These are phyloP conservation scores for Naganishia kalamii DNA, from an alignment of 768 basidiomycete species.

Conservation along the genomic window DNA sequence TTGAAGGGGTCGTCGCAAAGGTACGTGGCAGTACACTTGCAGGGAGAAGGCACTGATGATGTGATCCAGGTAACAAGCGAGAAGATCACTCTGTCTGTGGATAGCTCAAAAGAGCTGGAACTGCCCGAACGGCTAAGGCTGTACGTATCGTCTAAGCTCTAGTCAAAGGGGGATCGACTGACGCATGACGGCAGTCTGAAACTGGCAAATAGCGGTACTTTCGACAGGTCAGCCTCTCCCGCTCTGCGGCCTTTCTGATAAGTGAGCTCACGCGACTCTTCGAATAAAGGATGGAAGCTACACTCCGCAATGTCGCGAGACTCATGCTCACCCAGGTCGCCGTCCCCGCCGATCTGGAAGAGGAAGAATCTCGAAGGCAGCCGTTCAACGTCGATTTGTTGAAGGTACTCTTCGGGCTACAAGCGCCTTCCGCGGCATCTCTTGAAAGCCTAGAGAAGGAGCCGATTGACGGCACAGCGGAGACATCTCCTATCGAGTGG, in stretches of 20 bases:
- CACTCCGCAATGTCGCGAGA: constrained; percentile 62
- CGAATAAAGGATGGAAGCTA: constrained; percentile 70
- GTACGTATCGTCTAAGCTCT: constrained; percentile 31
- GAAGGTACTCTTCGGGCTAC: constrained; percentile 67
- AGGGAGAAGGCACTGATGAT: not conserved
- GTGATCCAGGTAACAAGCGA: constrained; percentile 60
- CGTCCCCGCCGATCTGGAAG: not conserved
- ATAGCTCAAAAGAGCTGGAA: constrained; percentile 59
- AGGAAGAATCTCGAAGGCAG: constrained; percentile 36
- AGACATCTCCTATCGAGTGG: constrained; percentile 52
- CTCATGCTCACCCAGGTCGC: constrained; percentile 31
- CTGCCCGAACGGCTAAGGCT: constrained; percentile 77
- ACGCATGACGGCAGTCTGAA: constrained; percentile 54
- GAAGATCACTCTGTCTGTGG: constrained; percentile 68
- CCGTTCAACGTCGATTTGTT: constrained; percentile 52
- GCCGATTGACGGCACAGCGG: constrained; percentile 44
- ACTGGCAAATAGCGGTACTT: constrained; percentile 85
- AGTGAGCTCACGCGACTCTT: constrained; percentile 2
- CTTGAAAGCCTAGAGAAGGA: not conserved
- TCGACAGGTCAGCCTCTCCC: constrained; percentile 55
- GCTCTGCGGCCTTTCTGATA: not conserved
- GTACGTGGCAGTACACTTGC: not conserved
- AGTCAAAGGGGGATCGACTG: not conserved
- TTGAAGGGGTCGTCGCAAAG: constrained; percentile 47
- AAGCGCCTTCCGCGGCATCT: constrained; percentile 29